Percentiles rank a stretch among this genome's conserved stretches.
Conservation (phyloP, 169 alveolate species). For the Plasmodium reichenowi region DNA sequence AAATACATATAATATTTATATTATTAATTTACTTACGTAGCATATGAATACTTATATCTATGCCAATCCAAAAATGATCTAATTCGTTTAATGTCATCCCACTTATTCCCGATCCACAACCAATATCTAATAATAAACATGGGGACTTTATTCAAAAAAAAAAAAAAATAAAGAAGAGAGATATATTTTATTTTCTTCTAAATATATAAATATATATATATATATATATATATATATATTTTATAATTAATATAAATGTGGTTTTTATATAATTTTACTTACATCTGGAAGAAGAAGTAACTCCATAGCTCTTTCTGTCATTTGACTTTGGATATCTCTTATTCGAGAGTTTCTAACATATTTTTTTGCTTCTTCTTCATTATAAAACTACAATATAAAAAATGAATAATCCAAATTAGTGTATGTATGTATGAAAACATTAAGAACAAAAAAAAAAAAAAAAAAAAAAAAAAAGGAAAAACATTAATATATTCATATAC, state of each 20-base stretch:
- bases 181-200: neutral
- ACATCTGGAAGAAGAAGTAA: slow-evolving; percentile 90
- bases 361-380: slow-evolving; percentile 92
- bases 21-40: slow-evolving; percentile 84
- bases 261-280: slow-evolving; percentile 5
- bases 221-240: slow-evolving; percentile 6
- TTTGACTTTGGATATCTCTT: slow-evolving; percentile 93
- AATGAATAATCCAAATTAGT: neutral
- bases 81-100: slow-evolving; percentile 93
- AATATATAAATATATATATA: slow-evolving; percentile 4
- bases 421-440: neutral
- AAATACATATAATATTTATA: too few species aligned
- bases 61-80: slow-evolving; percentile 96
- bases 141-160: slow-evolving; percentile 86
- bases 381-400: slow-evolving; percentile 86
- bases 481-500: neutral
- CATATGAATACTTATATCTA: slow-evolving; percentile 96
- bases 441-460: too few species aligned
- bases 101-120: slow-evolving; percentile 98
- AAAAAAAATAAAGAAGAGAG: slow-evolving; percentile 27
- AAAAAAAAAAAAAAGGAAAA: neutral
- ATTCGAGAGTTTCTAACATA: slow-evolving; percentile 92
- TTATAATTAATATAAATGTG: neutral
- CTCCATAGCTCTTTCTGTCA: slow-evolving; percentile 95
- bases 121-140: slow-evolving; percentile 94